Base-by-base conservation (phyloP, 176 grass and related monocot genomes). In the Avena insularis region DNA sequence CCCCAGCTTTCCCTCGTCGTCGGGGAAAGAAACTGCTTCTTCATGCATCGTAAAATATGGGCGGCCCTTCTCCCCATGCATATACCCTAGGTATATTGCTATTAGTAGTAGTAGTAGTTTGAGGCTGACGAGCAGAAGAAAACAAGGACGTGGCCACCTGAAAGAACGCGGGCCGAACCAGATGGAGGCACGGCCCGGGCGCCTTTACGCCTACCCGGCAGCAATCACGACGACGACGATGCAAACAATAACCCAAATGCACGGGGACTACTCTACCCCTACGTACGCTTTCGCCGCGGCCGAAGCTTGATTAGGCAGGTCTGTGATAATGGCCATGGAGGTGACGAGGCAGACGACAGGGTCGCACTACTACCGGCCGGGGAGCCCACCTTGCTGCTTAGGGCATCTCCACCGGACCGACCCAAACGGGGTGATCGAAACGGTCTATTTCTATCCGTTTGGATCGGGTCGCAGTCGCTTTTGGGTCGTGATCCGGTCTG, bases 171-270 rank as follows among this genome's bases (percentile, higher is more conserved):
- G 43, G 58, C 13, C 47, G 76, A 50, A 58, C 82, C 77, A 85
- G 68, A 79, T 89, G 88, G 77, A 85, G 77, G 47, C 54, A 66
- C 31, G 67, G 11, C 36, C 59, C 2, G 78, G 59, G 11, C 9
- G 60, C 79, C 83, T 90, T 86, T 86, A 55, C 47, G 69, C 83
- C 82, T 2, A 85, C 72, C 69, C 25, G 56, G 56, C 56, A 25
- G 45, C 60, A 27, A 49, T 50, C 48, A 76, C 73, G 14, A 54
- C 13, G 21, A 19, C 36, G 79, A 65, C 16, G 21, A 46, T 19
- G 47, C 14, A 4, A 12, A 47, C 45, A 51, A 51, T 13, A 7
- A 35, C 2, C 29, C 60, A 71, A 56, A 56, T 54, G 49, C 20
- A 23, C 47, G 31, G 1, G 13, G 36, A 58, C 51, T 4, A 54